These are phyloP conservation scores for Yamadazyma kitorensis DNA, from an alignment of 805 yeast genomes.

Conservation along the genomic window DNA sequence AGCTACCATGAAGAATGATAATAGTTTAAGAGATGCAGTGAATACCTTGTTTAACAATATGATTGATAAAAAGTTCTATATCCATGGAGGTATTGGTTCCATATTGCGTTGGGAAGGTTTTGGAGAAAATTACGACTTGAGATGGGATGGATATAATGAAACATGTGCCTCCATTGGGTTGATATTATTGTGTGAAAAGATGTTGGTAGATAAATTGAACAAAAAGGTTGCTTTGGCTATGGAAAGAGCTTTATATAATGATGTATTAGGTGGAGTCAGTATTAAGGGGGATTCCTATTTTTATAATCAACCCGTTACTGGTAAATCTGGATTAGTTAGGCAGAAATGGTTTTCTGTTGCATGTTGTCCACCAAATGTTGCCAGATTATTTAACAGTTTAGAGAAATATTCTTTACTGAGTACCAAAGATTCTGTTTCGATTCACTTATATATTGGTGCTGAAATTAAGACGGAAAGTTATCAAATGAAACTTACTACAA, in stretches of 20 bases:
- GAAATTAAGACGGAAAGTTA: conserved; percentile 5
- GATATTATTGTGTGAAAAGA: conserved; percentile 15
- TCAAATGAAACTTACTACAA: conserved; percentile 7
- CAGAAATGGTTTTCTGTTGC: conserved; percentile 18
- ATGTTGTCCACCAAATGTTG: conserved; percentile 26
- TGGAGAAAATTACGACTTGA: conserved; percentile 19
- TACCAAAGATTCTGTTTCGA: conserved; percentile 10
- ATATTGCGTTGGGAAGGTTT: conserved; percentile 22
- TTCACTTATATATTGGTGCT: conserved; percentile 16
- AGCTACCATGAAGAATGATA: conserved; percentile 15
- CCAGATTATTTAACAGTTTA: conserved; percentile 18
- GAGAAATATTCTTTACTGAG: conserved; percentile 15
- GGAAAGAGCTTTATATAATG: conserved; percentile 21
- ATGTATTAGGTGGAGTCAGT: conserved; percentile 21
- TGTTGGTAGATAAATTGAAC: conserved; percentile 14
- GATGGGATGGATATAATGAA: conserved; percentile 21
- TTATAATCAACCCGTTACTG: conserved; percentile 19
- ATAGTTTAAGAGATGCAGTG: conserved; percentile 12
- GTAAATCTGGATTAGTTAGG: conserved; percentile 11
- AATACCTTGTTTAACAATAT: conserved; percentile 15
- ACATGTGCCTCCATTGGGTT: conserved; percentile 24
- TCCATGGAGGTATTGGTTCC: conserved; percentile 24
- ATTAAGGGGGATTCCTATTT: conserved; percentile 19
- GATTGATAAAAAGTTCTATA: conserved; percentile 19
- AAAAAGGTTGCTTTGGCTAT: conserved; percentile 14